Base-by-base conservation (phyloP, 352 stramenopile genomes). In the Globisporangium viniferum region DNA sequence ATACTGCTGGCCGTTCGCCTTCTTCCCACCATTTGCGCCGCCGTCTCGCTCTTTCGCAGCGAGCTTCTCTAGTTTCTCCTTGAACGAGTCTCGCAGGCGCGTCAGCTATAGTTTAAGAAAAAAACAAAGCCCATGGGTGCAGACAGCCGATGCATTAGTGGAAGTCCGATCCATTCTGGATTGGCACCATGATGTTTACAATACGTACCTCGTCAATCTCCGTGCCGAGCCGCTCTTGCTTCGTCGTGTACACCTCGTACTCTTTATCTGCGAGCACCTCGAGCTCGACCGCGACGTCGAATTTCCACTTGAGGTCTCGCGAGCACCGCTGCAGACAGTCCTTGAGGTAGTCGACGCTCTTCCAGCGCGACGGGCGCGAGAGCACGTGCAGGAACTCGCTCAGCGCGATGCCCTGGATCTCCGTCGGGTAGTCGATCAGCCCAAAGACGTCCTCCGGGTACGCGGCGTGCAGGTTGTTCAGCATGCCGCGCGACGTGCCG, bases 281-380 rank as follows among this genome's bases (percentile, higher is more conserved):
- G 49, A 95, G 66, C 66, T 95, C 88, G 0, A 67, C 66, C 6
- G 81, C 74, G 5, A 95, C 79, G 36, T 91, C 81, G 41, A 74
- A 79, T 53, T 95, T 95, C 88, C 88, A 95, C 59, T 82, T 82
- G 61, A 94, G 74, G 68, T 94, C 88, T 5, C 88, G 79, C 18
- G 85, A 94, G 44, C 86, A 92, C 18, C 78, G 79, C 14, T 82
- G 74, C 60, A 95, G 62, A 70, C 80, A 92, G 60, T 93, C 82
- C 51, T 92, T 92, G 35, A 95, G 74, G 64, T 92, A 92, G 35
- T 93, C 86, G 41, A 95, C 73, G 72, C 88, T 95, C 10, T 81
- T 82, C 86, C 86, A 95, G 36, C 79, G 84, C 33, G 88, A 92
- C 22, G 78, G 76, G 5, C 61, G 78, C 14, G 81, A 80, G 24